Conservation (phyloP, 305 asterid species). For the Fraxinus latifolia region DNA sequence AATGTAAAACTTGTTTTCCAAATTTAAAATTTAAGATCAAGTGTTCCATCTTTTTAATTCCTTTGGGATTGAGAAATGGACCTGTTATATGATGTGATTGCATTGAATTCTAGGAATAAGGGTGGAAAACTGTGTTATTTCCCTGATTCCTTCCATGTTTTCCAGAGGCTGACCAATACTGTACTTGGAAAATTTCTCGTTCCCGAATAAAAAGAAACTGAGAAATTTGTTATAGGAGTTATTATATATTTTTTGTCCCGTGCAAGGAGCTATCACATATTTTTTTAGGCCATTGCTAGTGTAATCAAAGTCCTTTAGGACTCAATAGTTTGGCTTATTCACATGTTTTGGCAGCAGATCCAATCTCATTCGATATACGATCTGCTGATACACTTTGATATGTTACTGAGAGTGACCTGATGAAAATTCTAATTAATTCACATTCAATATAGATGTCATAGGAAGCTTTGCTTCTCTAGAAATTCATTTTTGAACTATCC, state of each 20-base stretch:
- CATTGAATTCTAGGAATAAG: slow-evolving; percentile 13
- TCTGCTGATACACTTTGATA: background rate
- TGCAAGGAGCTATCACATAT: slow-evolving; percentile 12
- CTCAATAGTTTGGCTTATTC: slow-evolving; percentile 9
- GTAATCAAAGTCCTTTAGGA: background rate
- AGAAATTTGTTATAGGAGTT: background rate
- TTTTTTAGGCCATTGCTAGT: slow-evolving; percentile 17
- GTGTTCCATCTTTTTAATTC: slow-evolving; percentile 12
- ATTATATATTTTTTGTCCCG: background rate
- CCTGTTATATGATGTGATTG: slow-evolving; percentile 8
- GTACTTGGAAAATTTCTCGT: background rate
- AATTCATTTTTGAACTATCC: slow-evolving; percentile 12
- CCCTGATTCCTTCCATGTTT: slow-evolving; percentile 22
- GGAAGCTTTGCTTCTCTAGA: slow-evolving; percentile 15
- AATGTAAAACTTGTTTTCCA: background rate
- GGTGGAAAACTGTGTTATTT: background rate
- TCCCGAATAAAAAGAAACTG: slow-evolving; percentile 2
- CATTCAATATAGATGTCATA: slow-evolving; percentile 20
- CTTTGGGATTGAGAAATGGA: slow-evolving; percentile 14
- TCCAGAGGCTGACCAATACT: slow-evolving; percentile 5
- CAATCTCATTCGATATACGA: background rate
- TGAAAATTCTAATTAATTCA: slow-evolving; percentile 7
- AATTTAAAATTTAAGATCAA: slow-evolving; percentile 15
- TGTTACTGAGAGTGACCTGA: slow-evolving; percentile 15
- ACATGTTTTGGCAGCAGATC: background rate